Percentiles rank a stretch among this genome's conserved stretches.
These are phyloP conservation scores for Aspergillus candidus DNA, from an alignment of 2,329 filamentous ascomycete genomes.

Conservation along the genomic window DNA sequence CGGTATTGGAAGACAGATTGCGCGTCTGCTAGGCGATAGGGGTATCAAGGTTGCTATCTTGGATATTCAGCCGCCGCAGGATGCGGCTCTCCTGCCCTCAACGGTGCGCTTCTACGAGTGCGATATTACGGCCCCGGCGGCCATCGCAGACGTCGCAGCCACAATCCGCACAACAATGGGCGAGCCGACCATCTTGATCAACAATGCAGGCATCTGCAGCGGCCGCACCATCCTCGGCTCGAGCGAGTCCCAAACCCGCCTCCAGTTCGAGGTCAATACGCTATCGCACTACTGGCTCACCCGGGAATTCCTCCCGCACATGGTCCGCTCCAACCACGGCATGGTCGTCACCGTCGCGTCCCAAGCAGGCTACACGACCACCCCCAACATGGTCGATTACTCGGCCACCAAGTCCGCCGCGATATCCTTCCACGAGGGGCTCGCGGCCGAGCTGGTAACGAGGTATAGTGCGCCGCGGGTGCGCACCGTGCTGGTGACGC, in stretches of 20 bases:
- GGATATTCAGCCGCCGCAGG: conserved; percentile 42
- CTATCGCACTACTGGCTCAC: conserved; percentile 62
- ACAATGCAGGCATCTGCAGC: conserved; percentile 34
- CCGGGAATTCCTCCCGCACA: conserved; percentile 61
- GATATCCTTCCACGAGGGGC: conserved; percentile 61
- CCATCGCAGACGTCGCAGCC: conserved; percentile 48
- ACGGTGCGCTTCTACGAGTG: conserved; percentile 63
- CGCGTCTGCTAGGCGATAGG: conserved; percentile 57
- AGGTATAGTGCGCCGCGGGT: conserved; percentile 59
- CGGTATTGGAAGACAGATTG: conserved; percentile 65
- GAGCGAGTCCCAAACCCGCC: conserved; percentile 53
- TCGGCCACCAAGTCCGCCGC: conserved; percentile 60
- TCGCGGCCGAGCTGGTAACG: conserved; percentile 53
- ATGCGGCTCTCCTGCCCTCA: conserved; percentile 22
- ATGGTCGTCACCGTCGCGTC: conserved; percentile 67
- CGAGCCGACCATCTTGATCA: conserved; percentile 58
- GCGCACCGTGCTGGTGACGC: conserved; percentile 58
- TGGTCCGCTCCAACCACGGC: conserved; percentile 61
- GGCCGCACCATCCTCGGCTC: conserved; percentile 55
- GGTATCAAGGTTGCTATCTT: conserved; percentile 65
- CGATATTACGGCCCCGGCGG: conserved; percentile 58
- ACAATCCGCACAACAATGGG: conserved; percentile 53
- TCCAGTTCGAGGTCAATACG: conserved; percentile 65
- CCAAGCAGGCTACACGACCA: conserved; percentile 55
- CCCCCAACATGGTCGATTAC: conserved; percentile 64